A percentile compares a stretch with the other conserved stretches of the same genome.
Evolutionary conservation across 805 yeast species (phyloP).

Genomic region (Nakazawaea molendinolei): DNA sequence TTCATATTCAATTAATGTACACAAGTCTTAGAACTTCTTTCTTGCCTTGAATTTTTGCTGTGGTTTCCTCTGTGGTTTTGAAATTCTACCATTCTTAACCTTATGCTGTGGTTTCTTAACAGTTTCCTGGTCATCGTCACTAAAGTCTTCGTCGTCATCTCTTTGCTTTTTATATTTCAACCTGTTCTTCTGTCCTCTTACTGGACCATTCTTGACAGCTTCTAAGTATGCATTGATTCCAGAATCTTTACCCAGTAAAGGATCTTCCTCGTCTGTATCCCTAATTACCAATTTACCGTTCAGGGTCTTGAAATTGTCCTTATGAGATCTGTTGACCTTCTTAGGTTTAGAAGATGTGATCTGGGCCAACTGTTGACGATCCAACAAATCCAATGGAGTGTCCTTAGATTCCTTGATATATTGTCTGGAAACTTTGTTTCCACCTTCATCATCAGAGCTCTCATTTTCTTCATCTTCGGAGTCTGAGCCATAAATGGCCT

Average conservation of each 20-base stretch:
- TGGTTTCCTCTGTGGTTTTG: conserved; percentile 22
- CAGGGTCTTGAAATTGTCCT: conserved; percentile 40
- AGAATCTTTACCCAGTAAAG: conserved; percentile 35
- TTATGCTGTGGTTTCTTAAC: conserved; percentile 10
- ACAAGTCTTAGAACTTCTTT: conserved; percentile 49
- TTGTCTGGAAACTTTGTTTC: conserved; percentile 37
- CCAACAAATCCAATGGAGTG: conserved; percentile 82
- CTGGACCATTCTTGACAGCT: conserved; percentile 89
- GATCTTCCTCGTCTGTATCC: conserved; percentile 38
- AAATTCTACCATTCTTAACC: conserved; percentile 14
- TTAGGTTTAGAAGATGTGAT: conserved; percentile 85
- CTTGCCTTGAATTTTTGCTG: conserved; percentile 50
- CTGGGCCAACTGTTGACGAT: conserved; percentile 75
- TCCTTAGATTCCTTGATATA: conserved; percentile 71
- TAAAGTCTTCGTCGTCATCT: conserved; percentile 10
- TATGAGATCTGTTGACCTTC: conserved; percentile 40
- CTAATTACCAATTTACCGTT: conserved; percentile 66
- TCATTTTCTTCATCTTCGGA: conserved; percentile 32
- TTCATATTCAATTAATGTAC: too few relatives aligned
- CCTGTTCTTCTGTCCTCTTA: conserved; percentile 88
- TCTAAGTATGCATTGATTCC: conserved; percentile 91
- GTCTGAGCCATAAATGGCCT: conserved; percentile 73
- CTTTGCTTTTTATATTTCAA: conserved; percentile 25
- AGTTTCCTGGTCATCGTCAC: conserved; percentile 32
- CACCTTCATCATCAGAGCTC: conserved; percentile 3